Evolutionary conservation across 2,329 filamentous ascomycete species (phyloP), one percentile per base, ranked within the genome.

Genomic region (Hortaea werneckii): DNA sequence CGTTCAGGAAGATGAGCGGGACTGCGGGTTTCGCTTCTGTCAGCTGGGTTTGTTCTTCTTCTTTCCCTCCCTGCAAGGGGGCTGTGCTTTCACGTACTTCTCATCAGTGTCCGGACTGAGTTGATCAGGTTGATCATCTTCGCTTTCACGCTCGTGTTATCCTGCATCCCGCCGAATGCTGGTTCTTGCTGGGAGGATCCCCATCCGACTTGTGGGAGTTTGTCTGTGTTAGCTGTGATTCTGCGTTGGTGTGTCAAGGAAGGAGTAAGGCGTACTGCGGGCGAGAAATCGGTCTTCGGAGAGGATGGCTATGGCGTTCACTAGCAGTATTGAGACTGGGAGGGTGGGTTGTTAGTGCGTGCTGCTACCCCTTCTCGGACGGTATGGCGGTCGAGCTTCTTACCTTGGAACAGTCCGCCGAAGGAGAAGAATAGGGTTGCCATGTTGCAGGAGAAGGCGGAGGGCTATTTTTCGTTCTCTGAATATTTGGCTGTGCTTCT

Each of bases 261-360:
- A 26, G 37, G 28, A 67, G 4, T 9, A n/a, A 35, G 32, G 32
- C 75, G 55, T 80, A 83, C 70, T 88, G 67, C 87, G 80, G 47
- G 83, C 85, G 55, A 95, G 85, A 67, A 95, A 95, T 51, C 88
- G 84, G 70, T 95, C 88, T 78, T 95, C 89, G 58, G 87, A 94
- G 54, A 96, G 83, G 62, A 95, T 81, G 53, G 89, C 87, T 63
- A 96, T 83, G 55, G 87, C 87, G 69, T 98, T 98, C 69, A 92
- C 82, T 64, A 96, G 78, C 61, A 96, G 86, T 64, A 94, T 75
- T 57, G 80, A 77, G 55, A 90, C 85, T 88, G 60, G 20, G 37
- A 29, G 50, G 35, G 37, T 2, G 8, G 37, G 32, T 35, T 20
- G 32, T 35, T 35, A 35, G 32, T 12, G 3, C 9, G 9, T 35